These are phyloP conservation scores for Verticillium klebahnii DNA, from an alignment of 2,329 filamentous ascomycete genomes.

Conservation along the genomic window DNA sequence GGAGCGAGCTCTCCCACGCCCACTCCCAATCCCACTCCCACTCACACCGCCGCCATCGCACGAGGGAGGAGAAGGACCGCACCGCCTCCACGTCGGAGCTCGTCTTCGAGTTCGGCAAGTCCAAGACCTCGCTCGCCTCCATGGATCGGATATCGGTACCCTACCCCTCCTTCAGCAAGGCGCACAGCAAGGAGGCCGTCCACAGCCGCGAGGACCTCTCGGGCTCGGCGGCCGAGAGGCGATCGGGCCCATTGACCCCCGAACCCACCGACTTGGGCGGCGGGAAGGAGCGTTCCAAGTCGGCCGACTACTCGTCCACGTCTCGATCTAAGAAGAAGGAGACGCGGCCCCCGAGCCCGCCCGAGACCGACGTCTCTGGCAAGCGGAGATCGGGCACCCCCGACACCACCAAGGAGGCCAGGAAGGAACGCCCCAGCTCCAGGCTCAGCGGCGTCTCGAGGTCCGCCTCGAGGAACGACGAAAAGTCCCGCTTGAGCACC, in stretches of 20 bases:
- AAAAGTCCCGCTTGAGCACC: constrained; percentile 46
- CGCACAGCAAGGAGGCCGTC: constrained; percentile 84
- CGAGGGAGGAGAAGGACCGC: constrained; percentile 19
- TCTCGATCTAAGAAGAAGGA: constrained; percentile 37
- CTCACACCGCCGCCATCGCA: constrained; percentile 7
- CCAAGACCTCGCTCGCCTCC: constrained; percentile 29
- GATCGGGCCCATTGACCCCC: constrained; percentile 55
- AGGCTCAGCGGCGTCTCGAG: constrained; percentile 38
- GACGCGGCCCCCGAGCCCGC: constrained; percentile 55
- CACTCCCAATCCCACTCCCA: constrained; percentile 5
- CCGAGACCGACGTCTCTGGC: constrained; percentile 56
- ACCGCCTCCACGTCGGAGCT: constrained; percentile 41
- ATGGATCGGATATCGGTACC: constrained; percentile 52
- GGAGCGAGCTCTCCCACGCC: constrained; percentile 12
- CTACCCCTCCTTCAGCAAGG: constrained; percentile 84
- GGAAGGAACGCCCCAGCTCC: constrained; percentile 35
- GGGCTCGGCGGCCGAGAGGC: constrained; percentile 20
- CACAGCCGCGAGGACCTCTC: constrained; percentile 53
- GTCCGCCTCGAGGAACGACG: constrained; percentile 41
- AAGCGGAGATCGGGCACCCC: constrained; percentile 24
- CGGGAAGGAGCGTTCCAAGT: constrained; percentile 42
- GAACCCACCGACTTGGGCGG: constrained; percentile 66
- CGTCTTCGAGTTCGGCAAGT: constrained; percentile 36
- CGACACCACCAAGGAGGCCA: constrained; percentile 15
- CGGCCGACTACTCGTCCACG: constrained; percentile 32